Evolutionary conservation across 345 rosid species (phyloP).

Genomic region (Linum trigynum): DNA sequence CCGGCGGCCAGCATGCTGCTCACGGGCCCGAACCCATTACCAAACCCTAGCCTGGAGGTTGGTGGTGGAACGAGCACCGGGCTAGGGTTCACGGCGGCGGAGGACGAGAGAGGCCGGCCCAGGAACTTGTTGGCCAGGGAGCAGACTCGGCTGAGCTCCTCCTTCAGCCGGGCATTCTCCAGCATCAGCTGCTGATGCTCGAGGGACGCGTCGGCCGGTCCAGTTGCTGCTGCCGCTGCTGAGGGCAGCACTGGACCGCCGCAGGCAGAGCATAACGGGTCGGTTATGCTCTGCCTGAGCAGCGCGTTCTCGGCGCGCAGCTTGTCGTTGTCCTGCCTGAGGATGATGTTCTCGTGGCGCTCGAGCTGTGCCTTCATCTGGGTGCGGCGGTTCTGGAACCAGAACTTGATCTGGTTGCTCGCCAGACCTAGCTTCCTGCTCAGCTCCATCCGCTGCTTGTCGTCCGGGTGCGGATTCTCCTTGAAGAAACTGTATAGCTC

Average conservation of each 20-base stretch:
- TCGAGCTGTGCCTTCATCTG: conserved; percentile 79
- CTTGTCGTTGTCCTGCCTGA: conserved; percentile 55
- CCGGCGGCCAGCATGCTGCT: conserved; percentile 6
- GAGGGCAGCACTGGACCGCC: conserved; percentile 41
- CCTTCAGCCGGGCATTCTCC: conserved; percentile 60
- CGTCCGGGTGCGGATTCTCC: conserved; percentile 68
- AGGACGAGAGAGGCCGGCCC: conserved; percentile 39
- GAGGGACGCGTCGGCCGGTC: conserved; percentile 21
- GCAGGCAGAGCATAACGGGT: conserved; percentile 52
- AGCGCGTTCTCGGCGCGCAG: conserved; percentile 53
- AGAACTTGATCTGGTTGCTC: conserved; percentile 56
- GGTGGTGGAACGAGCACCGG: neutral
- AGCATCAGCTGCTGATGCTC: conserved; percentile 47
- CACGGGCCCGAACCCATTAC: conserved; percentile 24
- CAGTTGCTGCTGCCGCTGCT: too few species aligned
- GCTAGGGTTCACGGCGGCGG: conserved; percentile 5
- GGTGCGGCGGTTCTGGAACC: conserved; percentile 81
- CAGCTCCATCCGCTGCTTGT: conserved; percentile 50
- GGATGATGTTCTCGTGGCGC: conserved; percentile 51
- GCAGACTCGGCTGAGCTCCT: conserved; percentile 39
- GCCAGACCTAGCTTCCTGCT: conserved; percentile 47
- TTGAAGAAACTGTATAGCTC: conserved; percentile 37
- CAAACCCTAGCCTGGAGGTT: conserved; percentile 27
- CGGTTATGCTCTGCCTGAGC: conserved; percentile 37
- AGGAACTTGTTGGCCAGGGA: conserved; percentile 44